phyloP scores from a whole-genome alignment of 139 green algal genomes.

The Picochlorum sp. region DNA sequence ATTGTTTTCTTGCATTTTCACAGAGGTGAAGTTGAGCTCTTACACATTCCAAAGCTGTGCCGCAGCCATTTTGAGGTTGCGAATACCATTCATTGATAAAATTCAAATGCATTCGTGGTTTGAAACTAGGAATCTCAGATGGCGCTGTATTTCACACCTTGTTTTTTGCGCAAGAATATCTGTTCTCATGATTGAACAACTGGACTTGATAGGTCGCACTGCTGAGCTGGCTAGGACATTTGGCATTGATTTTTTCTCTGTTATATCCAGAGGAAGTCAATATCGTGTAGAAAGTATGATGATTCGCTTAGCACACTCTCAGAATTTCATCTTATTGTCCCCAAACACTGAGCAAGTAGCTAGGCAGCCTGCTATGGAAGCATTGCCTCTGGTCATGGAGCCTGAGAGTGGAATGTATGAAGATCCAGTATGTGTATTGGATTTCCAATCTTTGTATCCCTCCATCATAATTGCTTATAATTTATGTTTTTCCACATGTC shows the following conservation, averaged over 20 bases:
- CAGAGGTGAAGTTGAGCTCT: slow-evolving; percentile 68
- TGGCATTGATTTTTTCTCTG: slow-evolving; percentile 92
- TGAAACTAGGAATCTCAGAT: slow-evolving; percentile 26
- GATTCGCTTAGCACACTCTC: slow-evolving; percentile 77
- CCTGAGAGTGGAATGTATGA: slow-evolving; percentile 74
- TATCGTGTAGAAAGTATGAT: slow-evolving; percentile 94
- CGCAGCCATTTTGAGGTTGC: slow-evolving; percentile 66
- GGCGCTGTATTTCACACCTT: slow-evolving; percentile 34
- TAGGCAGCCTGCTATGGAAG: slow-evolving; percentile 85
- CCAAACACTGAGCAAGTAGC: slow-evolving; percentile 63
- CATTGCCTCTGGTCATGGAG: slow-evolving; percentile 93
- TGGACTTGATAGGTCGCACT: slow-evolving; percentile 84
- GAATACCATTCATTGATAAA: slow-evolving; percentile 55
- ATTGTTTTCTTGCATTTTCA: background rate
- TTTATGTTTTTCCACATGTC: slow-evolving; percentile 87
- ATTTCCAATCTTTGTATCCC: slow-evolving; percentile 97
- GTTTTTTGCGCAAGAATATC: slow-evolving; percentile 37
- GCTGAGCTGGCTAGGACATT: slow-evolving; percentile 82
- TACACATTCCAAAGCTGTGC: slow-evolving; percentile 75
- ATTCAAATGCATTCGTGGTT: slow-evolving; percentile 73
- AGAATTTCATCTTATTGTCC: slow-evolving; percentile 83
- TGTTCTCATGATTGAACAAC: slow-evolving; percentile 69
- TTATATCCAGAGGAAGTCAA: slow-evolving; percentile 71
- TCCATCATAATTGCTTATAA: slow-evolving; percentile 97
- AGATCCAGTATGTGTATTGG: slow-evolving; percentile 81